phyloP scores from a whole-genome alignment of 2,329 filamentous ascomycete species.

The Clonostachys rhizophaga region DNA sequence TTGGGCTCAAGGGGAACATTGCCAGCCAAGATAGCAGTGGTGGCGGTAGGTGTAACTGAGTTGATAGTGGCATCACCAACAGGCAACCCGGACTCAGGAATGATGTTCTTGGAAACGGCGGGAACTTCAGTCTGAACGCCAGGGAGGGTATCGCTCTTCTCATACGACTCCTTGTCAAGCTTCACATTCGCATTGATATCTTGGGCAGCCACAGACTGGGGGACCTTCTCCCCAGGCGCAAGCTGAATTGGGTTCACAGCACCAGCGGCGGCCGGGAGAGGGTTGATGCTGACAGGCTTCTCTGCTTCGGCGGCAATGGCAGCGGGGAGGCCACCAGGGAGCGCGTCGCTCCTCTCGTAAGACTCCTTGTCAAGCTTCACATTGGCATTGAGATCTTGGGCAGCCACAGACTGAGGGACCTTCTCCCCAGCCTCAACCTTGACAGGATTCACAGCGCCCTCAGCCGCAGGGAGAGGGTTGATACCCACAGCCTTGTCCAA shows the following conservation, averaged over 20 bases:
- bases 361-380: slow-evolving; percentile 78
- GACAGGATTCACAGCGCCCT: slow-evolving; percentile 72
- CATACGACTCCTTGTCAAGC: slow-evolving; percentile 81
- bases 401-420: slow-evolving; percentile 65
- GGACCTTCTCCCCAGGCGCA: slow-evolving; percentile 76
- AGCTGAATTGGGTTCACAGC: slow-evolving; percentile 77
- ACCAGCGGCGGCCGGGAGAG: slow-evolving; percentile 57
- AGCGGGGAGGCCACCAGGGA: slow-evolving; percentile 50
- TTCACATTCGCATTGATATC: slow-evolving; percentile 68
- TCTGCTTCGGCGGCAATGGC: slow-evolving; percentile 44
- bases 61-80: slow-evolving; percentile 50
- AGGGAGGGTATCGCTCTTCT: slow-evolving; percentile 66
- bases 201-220: slow-evolving; percentile 62
- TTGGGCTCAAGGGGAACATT: slow-evolving; percentile 60
- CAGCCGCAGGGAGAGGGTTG: slow-evolving; percentile 58
- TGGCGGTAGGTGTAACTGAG: slow-evolving; percentile 49
- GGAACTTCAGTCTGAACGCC: slow-evolving; percentile 25
- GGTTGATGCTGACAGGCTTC: slow-evolving; percentile 37
- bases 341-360: slow-evolving; percentile 74
- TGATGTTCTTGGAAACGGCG: slow-evolving; percentile 29
- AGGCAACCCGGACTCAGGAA: slow-evolving; percentile 79
- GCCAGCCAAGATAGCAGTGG: slow-evolving; percentile 66
- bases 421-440: slow-evolving; percentile 74
- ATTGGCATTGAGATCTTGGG: slow-evolving; percentile 65
- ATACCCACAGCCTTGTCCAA: slow-evolving; percentile 50